Percentiles rank a stretch among this genome's conserved stretches.
Evolutionary conservation across 768 basidiomycete species (phyloP).

Genomic region (Boletales sp.): DNA sequence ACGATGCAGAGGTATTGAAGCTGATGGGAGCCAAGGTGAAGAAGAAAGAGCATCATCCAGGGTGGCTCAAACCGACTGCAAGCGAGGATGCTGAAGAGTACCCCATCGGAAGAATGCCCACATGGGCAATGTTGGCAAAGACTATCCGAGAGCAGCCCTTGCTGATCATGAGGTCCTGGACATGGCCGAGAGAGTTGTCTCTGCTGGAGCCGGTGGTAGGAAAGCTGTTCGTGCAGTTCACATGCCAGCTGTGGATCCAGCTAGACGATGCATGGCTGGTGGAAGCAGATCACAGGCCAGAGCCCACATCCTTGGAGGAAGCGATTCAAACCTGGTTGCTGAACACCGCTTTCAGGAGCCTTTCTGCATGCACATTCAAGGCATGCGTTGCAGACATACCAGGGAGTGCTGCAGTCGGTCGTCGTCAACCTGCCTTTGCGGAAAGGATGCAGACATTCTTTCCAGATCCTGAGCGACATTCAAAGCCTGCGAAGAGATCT

Average conservation of each 20-base stretch:
- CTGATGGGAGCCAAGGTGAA: too few species aligned
- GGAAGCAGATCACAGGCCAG: neutral
- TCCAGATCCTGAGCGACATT: too few species aligned
- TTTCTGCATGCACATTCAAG: neutral
- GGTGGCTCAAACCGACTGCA: too few species aligned
- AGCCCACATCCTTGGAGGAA: neutral
- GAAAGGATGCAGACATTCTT: too few species aligned
- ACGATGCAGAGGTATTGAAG: neutral
- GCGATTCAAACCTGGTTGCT: slow-evolving; percentile 4
- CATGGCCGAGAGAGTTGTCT: too few species aligned
- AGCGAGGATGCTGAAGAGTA: neutral
- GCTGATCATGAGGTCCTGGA: too few species aligned
- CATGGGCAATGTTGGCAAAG: neutral
- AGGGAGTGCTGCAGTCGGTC: too few species aligned
- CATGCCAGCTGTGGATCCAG: slow-evolving; percentile 7
- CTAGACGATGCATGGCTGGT: neutral
- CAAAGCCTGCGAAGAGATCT: too few species aligned
- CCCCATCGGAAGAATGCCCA: neutral
- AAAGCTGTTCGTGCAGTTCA: slow-evolving; percentile 3
- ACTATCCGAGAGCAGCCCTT: neutral
- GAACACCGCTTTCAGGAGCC: neutral
- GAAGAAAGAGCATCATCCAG: too few species aligned
- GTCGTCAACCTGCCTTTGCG: too few species aligned
- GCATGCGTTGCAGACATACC: slow-evolving; percentile 4
- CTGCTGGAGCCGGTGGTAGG: neutral